A percentile compares a stretch with the other conserved stretches of the same genome.
Evolutionary conservation across 306 rosid genomes (phyloP).

Genomic region (Vachellia pachyceras): DNA sequence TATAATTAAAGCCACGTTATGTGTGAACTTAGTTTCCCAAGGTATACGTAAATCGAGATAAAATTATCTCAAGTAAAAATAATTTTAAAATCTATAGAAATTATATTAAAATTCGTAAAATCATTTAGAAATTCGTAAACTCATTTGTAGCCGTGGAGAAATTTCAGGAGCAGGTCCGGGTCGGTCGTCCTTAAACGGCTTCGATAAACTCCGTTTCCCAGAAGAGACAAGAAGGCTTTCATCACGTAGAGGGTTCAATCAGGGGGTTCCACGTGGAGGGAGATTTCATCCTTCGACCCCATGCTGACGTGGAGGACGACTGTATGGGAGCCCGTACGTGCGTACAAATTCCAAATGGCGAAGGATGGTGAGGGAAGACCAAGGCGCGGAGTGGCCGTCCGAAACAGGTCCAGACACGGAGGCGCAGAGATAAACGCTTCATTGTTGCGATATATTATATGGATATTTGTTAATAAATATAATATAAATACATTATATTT

Average conservation of each 20-base stretch:
- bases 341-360: not conserved
- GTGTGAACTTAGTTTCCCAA: no score
- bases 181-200: not conserved
- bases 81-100: no score
- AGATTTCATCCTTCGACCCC: conserved; percentile 47
- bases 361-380: conserved; percentile 43
- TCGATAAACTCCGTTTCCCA: not conserved
- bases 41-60: no score
- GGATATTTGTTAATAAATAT: not conserved
- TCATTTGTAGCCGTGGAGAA: no score
- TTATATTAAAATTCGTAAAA: no score
- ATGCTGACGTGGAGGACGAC: conserved; percentile 50
- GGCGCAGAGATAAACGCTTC: not conserved
- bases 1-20: no score
- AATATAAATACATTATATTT: not conserved
- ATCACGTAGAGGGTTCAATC: conserved; percentile 50
- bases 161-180: not conserved
- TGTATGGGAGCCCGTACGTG: conserved; percentile 20
- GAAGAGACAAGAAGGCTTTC: conserved; percentile 30
- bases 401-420: conserved; percentile 32
- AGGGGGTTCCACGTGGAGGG: conserved; percentile 56
- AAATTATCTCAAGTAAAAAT: no score
- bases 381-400: conserved; percentile 72
- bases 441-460: not conserved
- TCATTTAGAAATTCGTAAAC: no score